phyloP scores from a whole-genome alignment of 148 eudicot species.

The Cornus controversa region DNA sequence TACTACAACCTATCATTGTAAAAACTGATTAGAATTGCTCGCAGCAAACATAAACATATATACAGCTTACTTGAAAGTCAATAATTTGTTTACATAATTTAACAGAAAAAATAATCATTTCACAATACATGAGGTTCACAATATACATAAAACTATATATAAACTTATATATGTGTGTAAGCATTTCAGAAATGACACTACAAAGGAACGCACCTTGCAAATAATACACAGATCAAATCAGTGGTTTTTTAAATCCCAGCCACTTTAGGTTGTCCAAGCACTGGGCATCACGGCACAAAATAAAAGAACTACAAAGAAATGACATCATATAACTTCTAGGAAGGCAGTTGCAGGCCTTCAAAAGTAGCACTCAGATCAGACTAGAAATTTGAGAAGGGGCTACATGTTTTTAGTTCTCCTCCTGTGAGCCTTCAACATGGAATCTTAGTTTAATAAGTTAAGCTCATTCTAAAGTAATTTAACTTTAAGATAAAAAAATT shows the following conservation, averaged over 20 bases:
- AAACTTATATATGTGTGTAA: neutral
- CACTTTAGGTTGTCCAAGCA: neutral
- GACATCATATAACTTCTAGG: neutral
- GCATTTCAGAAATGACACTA: neutral
- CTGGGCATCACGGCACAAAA: neutral
- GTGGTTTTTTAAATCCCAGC: neutral
- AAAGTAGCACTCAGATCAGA: neutral
- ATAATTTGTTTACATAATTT: neutral
- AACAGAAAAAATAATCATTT: neutral
- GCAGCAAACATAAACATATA: neutral
- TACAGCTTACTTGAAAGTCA: neutral
- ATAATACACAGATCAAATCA: neutral
- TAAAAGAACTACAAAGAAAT: neutral
- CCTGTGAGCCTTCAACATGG: too few relatives aligned
- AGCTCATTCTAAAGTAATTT: too few relatives aligned
- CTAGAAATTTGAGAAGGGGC: too few relatives aligned
- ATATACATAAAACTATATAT: neutral
- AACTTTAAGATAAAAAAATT: too few relatives aligned
- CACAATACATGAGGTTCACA: neutral
- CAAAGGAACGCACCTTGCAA: neutral
- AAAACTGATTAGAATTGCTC: conserved; percentile 1
- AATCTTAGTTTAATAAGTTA: too few relatives aligned
- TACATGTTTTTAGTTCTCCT: too few relatives aligned
- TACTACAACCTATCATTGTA: conserved; percentile 61
- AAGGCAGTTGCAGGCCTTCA: neutral